Evolutionary conservation across 495 filamentous ascomycete species (phyloP).

Genomic region (Penicillium lagena): DNA sequence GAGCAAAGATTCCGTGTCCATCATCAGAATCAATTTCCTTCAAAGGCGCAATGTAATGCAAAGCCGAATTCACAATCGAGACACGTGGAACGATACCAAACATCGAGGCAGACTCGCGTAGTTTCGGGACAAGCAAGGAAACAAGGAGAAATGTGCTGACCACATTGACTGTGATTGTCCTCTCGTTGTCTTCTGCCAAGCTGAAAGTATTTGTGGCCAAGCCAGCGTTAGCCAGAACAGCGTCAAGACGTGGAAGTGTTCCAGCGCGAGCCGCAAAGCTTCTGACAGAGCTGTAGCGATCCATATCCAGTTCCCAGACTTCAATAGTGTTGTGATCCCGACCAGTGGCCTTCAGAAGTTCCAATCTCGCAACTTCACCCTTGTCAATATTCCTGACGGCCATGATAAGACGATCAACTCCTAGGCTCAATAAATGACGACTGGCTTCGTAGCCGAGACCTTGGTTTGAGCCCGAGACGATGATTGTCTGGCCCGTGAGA

Average conservation of each 20-base stretch:
- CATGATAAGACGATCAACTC: constrained; percentile 36
- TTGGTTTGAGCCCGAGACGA: constrained; percentile 47
- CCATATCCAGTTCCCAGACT: constrained; percentile 31
- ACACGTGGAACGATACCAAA: constrained; percentile 17
- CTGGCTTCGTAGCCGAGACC: constrained; percentile 44
- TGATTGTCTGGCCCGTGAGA: constrained; percentile 32
- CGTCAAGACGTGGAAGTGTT: constrained; percentile 23
- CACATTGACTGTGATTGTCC: constrained; percentile 37
- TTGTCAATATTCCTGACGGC: constrained; percentile 34
- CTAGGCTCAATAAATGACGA: constrained; percentile 31
- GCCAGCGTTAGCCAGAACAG: constrained; percentile 29
- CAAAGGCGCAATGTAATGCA: constrained; percentile 14
- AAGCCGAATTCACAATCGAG: constrained; percentile 16
- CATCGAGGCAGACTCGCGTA: constrained; percentile 17
- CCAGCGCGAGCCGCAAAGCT: constrained; percentile 17
- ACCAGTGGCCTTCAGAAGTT: constrained; percentile 22
- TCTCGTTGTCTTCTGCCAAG: constrained; percentile 28
- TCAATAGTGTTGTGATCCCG: constrained; percentile 21
- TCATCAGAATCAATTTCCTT: constrained; percentile 10
- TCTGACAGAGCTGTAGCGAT: constrained; percentile 25
- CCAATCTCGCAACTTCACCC: constrained; percentile 31
- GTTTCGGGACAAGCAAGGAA: constrained; percentile 5
- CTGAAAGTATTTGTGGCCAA: constrained; percentile 10
- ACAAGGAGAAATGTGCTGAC: constrained; percentile 34
- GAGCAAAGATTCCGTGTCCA: constrained; percentile 12